Base-by-base conservation (phyloP, 2,329 filamentous ascomycete genomes). In the Fusarium buharicum region DNA sequence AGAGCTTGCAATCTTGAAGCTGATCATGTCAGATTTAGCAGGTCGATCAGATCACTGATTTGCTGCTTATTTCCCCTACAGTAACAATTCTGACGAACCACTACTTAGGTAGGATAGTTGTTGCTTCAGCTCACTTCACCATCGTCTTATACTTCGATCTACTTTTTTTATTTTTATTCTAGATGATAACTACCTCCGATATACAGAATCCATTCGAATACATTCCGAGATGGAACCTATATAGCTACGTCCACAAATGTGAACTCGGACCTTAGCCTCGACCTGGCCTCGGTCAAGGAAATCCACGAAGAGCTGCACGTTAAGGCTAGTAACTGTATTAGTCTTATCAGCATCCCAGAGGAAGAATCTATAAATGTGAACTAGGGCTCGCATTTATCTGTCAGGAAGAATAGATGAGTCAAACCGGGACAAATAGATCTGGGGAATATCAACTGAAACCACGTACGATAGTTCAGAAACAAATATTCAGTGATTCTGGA, bases 1-100 rank as follows among this genome's bases (percentile, higher is more conserved):
- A 50, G 43, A 55, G 41, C 40, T 56, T 39, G 46, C 47, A 54
- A 55, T 56, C 49, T 56, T 62, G 45, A 50, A 45, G 18, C 20
- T 48, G 40, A 46, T 41, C 41, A 45, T 55, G 22, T 48, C 48
- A 51, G 37, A 46, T 38, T 18, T 24, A 43, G 47, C 28, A 37
- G 24, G 47, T 46, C 44, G 36, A 49, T 34, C 38, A 33, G 36
- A 49, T 34, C 38, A 33, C 37, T 12, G 40, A 37, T 38, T 45
- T 24, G 40, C 53, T 18, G 36, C 7, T 16, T 28, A 40, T 28
- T 41, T 33, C 14, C 14, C 6, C 30, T 33, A 13, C 13, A 9
- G 27, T 33, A 36, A 38, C 36, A 17, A 48, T 44, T 44, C 34
- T 34, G 16, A 17, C 37, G 30, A 28, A 24, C 16, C 24, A 33